Evolutionary conservation across 345 rosid genomes (phyloP).

Genomic region (Gossypium turneri): DNA sequence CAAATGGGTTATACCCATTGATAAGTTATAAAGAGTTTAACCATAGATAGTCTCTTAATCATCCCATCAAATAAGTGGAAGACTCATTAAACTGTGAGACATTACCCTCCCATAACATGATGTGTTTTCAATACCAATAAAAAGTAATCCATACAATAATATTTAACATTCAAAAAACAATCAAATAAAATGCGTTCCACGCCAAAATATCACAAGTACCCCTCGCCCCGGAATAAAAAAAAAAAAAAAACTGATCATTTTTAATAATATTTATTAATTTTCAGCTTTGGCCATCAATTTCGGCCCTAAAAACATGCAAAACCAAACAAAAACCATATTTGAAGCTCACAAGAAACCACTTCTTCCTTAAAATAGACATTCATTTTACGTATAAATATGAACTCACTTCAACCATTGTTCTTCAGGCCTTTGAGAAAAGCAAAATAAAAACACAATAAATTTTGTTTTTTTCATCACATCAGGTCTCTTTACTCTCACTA

Average conservation of each 20-base stretch:
- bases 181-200: not conserved
- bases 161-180: not conserved
- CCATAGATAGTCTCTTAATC: too few relatives aligned
- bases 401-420: not conserved
- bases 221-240: not conserved
- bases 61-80: too few relatives aligned
- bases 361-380: not conserved
- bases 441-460: not conserved
- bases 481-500: conserved; percentile 1
- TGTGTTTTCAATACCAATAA: too few relatives aligned
- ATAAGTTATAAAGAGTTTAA: too few relatives aligned
- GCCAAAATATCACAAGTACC: conserved; percentile 5
- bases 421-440: conserved; percentile 26
- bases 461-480: not conserved
- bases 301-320: conserved; percentile 14
- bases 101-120: too few relatives aligned
- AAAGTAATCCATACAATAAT: not conserved
- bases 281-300: conserved; percentile 32
- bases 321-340: not conserved
- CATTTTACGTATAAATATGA: not conserved
- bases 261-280: not conserved
- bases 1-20: too few relatives aligned
- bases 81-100: too few relatives aligned
- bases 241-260: too few relatives aligned
- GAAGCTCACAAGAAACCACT: not conserved